Conservation (phyloP, 208 protist species). For the Zelonia costaricensis region DNA sequence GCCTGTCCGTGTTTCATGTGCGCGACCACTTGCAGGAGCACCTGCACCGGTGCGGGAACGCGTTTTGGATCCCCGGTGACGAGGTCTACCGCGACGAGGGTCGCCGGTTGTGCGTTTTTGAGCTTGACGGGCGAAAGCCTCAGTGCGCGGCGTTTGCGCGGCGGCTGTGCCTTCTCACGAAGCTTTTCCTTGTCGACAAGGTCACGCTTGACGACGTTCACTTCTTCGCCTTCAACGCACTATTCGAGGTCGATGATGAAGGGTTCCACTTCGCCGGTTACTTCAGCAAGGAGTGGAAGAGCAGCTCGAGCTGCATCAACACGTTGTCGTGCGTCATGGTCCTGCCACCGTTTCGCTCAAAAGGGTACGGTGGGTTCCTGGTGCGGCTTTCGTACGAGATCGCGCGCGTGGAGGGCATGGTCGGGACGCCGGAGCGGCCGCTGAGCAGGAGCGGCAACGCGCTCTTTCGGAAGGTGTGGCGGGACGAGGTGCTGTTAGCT, state of each 20-base stretch:
- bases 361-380: conserved; percentile 68
- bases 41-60: conserved; percentile 38
- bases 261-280: conserved; percentile 80
- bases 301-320: conserved; percentile 55
- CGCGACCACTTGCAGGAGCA: conserved; percentile 43
- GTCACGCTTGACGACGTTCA: conserved; percentile 78
- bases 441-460: conserved; percentile 55
- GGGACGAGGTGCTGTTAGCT: conserved; percentile 54
- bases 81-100: conserved; percentile 56
- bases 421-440: conserved; percentile 68
- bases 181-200: conserved; percentile 71
- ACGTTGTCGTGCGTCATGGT: conserved; percentile 83
- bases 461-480: conserved; percentile 70
- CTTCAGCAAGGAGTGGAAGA: conserved; percentile 78
- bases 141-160: conserved; percentile 44
- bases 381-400: conserved; percentile 75
- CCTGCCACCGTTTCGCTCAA: conserved; percentile 62
- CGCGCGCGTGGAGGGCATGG: conserved; percentile 50
- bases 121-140: conserved; percentile 65
- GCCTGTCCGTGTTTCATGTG: conserved; percentile 42
- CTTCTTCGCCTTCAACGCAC: conserved; percentile 65
- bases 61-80: conserved; percentile 70
- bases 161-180: conserved; percentile 56
- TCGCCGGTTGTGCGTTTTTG: conserved; percentile 44
- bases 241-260: conserved; percentile 74